Conservation (phyloP, 257 asterid species). For the Paulownia fortunei region DNA sequence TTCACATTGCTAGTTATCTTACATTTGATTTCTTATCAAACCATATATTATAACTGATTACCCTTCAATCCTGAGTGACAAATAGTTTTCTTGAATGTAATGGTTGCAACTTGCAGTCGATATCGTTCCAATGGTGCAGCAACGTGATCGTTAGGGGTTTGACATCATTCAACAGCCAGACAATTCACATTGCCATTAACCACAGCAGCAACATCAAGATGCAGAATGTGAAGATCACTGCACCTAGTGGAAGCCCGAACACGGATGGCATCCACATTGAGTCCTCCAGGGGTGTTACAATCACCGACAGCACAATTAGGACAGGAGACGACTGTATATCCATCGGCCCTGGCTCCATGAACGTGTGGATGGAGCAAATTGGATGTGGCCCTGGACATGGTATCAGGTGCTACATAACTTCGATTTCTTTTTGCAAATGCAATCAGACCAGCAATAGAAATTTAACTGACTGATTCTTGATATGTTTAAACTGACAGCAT, state of each 20-base stretch:
- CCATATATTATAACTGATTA: no score
- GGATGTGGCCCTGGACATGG: constrained; percentile 92
- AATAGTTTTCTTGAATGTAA: neutral
- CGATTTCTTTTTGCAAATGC: neutral
- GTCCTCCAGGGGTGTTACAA: constrained; percentile 51
- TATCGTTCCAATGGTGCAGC: constrained; percentile 61
- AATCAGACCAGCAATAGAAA: neutral
- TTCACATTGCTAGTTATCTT: neutral
- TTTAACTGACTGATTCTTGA: no score
- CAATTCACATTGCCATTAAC: constrained; percentile 51
- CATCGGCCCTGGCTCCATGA: constrained; percentile 69
- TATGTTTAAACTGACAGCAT: constrained; percentile 39
- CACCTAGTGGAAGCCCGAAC: constrained; percentile 77
- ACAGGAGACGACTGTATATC: constrained; percentile 85
- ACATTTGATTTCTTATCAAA: no score
- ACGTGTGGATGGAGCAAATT: constrained; percentile 55
- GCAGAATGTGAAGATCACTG: constrained; percentile 51
- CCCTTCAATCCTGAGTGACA: neutral
- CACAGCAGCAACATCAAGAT: constrained; percentile 51
- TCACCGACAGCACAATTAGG: constrained; percentile 44
- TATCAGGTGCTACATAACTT: constrained; percentile 50
- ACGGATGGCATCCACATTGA: constrained; percentile 72
- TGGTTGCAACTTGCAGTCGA: constrained; percentile 51
- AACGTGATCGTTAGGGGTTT: constrained; percentile 54
- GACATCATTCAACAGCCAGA: constrained; percentile 58